Conservation (phyloP, 2,329 filamentous ascomycete genomes). For the Fusarium pseudoanthophilum region DNA sequence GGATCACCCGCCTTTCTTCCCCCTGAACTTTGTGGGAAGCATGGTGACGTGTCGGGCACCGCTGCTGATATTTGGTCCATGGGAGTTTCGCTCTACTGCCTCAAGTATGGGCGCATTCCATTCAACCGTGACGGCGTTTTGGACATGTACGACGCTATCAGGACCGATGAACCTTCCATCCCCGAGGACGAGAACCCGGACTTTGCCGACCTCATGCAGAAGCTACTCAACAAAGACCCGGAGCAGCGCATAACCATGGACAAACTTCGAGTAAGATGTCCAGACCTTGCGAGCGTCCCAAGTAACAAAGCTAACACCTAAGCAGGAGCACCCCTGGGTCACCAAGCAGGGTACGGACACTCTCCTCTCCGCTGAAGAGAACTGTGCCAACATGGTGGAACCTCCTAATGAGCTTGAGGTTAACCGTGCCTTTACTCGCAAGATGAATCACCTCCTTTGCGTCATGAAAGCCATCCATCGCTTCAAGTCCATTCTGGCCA, state of each 20-base stretch:
- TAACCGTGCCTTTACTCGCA: conserved; percentile 88
- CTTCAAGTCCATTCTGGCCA: conserved; percentile 79
- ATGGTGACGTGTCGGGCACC: conserved; percentile 87
- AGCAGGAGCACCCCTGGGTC: conserved; percentile 91
- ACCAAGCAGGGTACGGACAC: conserved; percentile 82
- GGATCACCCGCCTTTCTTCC: conserved; percentile 95
- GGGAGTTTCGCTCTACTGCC: conserved; percentile 93
- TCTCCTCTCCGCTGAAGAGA: conserved; percentile 84
- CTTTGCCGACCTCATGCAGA: conserved; percentile 79
- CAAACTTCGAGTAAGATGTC: conserved; percentile 76
- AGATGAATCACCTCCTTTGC: conserved; percentile 85
- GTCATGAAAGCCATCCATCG: conserved; percentile 92
- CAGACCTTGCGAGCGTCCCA: neutral
- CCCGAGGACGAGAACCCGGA: conserved; percentile 71
- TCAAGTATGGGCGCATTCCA: conserved; percentile 88
- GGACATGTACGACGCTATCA: conserved; percentile 91
- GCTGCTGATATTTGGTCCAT: conserved; percentile 98
- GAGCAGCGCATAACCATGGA: conserved; percentile 84
- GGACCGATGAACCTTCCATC: conserved; percentile 71
- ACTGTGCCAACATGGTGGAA: conserved; percentile 82
- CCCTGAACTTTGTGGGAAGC: conserved; percentile 88
- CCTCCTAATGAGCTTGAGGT: conserved; percentile 91
- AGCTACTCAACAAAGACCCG: conserved; percentile 86
- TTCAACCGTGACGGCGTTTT: conserved; percentile 84
- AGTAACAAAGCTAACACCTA: conserved; percentile 13